phyloP scores from a whole-genome alignment of 768 basidiomycete species.

The Clitopilus hobsonii region DNA sequence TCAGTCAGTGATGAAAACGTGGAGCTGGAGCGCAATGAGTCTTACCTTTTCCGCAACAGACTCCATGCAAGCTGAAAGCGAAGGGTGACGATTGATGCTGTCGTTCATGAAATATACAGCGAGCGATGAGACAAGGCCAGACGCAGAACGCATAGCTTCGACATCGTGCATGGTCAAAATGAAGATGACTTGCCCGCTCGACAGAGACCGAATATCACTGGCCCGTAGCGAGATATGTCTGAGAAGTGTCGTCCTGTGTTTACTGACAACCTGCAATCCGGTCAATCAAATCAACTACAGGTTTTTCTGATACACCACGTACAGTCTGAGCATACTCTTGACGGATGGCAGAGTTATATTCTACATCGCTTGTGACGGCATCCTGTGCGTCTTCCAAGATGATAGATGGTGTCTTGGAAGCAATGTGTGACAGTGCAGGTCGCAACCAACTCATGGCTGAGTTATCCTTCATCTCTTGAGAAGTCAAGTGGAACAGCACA shows the following conservation, averaged over 20 bases:
- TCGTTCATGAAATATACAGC: constrained; percentile 86
- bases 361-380: constrained; percentile 80
- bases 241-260: constrained; percentile 61
- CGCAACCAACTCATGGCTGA: constrained; percentile 75
- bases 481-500: constrained; percentile 78
- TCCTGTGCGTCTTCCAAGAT: constrained; percentile 82
- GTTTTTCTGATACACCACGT: constrained; percentile 15
- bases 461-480: constrained; percentile 45
- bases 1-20: constrained; percentile 4
- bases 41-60: constrained; percentile 78
- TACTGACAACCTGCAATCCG: constrained; percentile 54
- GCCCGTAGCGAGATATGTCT: constrained; percentile 62
- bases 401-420: constrained; percentile 80
- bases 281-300: neutral
- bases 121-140: constrained; percentile 76
- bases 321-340: constrained; percentile 81
- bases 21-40: neutral
- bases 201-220: constrained; percentile 68
- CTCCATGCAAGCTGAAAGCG: constrained; percentile 76
- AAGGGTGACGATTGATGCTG: constrained; percentile 68
- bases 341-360: constrained; percentile 88
- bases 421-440: constrained; percentile 74
- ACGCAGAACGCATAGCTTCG: constrained; percentile 79
- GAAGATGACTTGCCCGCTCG: constrained; percentile 82
- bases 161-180: constrained; percentile 82